phyloP scores from a whole-genome alignment of 495 filamentous ascomycete genomes.

The Amorphotheca resinae region DNA sequence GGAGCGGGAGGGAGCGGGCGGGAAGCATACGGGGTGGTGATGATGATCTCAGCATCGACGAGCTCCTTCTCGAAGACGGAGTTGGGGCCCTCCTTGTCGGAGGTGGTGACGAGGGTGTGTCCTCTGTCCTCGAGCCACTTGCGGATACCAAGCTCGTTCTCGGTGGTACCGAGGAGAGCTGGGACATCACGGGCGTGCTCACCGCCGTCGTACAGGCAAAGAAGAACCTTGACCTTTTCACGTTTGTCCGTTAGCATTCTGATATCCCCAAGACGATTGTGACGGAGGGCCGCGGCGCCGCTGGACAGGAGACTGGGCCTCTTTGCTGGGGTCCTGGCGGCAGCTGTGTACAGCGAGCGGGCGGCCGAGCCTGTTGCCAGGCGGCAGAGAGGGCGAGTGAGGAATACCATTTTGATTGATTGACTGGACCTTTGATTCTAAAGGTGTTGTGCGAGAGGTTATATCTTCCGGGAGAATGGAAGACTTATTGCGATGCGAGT shows the following conservation, averaged over 20 bases:
- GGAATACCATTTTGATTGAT: conserved; percentile 40
- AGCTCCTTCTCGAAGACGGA: conserved; percentile 91
- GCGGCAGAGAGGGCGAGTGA: conserved; percentile 27
- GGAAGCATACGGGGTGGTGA: conserved; percentile 79
- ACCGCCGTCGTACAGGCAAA: conserved; percentile 41
- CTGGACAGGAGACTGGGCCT: conserved; percentile 18
- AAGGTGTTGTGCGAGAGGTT: too few relatives aligned
- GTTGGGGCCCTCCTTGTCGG: conserved; percentile 90
- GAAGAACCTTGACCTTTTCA: conserved; percentile 36
- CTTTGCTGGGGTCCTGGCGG: conserved; percentile 2
- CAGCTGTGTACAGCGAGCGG: conserved; percentile 5
- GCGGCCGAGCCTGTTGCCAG: conserved; percentile 16
- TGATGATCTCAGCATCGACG: conserved; percentile 95
- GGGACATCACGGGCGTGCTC: conserved; percentile 24
- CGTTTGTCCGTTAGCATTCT: conserved; percentile 22
- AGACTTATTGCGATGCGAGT: too few relatives aligned
- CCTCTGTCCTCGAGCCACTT: conserved; percentile 95
- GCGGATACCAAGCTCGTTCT: conserved; percentile 93
- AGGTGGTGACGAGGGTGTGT: conserved; percentile 92
- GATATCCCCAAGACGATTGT: conserved; percentile 16
- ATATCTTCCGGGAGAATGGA: too few relatives aligned
- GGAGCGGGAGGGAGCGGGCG: background rate
- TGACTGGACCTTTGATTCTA: background rate
- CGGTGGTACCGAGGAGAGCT: conserved; percentile 76
- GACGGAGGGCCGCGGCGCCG: conserved; percentile 20